Evolutionary conservation across 2,329 filamentous ascomycete species (phyloP).

Genomic region (Lachnellula occidentalis): DNA sequence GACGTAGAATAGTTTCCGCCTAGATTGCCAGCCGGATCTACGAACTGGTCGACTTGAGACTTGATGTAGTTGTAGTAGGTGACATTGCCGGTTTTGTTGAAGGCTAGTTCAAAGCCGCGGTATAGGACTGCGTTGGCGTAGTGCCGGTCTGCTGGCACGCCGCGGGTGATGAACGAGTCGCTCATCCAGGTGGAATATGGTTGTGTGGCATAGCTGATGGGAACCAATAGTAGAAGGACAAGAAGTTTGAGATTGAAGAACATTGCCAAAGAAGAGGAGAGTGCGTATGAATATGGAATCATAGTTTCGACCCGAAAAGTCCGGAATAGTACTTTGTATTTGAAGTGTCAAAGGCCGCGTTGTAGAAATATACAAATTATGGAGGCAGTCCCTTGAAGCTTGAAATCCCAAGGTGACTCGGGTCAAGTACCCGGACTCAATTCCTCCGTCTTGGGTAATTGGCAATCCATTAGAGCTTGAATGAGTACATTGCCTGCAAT

Average conservation of each 20-base stretch:
- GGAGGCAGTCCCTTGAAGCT: too few relatives aligned
- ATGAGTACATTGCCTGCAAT: too few relatives aligned
- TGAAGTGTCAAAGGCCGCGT: too few relatives aligned
- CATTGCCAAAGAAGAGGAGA: background rate
- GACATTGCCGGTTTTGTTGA: constrained; percentile 37
- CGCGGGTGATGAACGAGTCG: constrained; percentile 40
- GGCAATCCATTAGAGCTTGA: too few relatives aligned
- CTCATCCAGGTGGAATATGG: constrained; percentile 33
- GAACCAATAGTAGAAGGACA: background rate
- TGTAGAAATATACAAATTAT: too few relatives aligned
- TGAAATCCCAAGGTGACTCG: too few relatives aligned
- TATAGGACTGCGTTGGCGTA: constrained; percentile 44
- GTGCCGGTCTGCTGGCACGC: constrained; percentile 35
- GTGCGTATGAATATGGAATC: background rate
- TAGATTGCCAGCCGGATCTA: constrained; percentile 39
- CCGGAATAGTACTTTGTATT: too few relatives aligned
- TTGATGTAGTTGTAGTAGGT: constrained; percentile 40
- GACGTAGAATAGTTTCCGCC: constrained; percentile 41
- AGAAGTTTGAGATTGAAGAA: background rate
- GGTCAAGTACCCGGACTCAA: too few relatives aligned
- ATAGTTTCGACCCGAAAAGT: too few relatives aligned
- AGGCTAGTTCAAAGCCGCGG: constrained; percentile 42
- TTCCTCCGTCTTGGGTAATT: too few relatives aligned
- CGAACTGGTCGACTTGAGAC: constrained; percentile 41
- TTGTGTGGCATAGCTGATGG: background rate